A percentile compares a stretch with the other conserved stretches of the same genome.
Conservation (phyloP, 2,329 filamentous ascomycete genomes). For the Pseudogymnoascus sp. region DNA sequence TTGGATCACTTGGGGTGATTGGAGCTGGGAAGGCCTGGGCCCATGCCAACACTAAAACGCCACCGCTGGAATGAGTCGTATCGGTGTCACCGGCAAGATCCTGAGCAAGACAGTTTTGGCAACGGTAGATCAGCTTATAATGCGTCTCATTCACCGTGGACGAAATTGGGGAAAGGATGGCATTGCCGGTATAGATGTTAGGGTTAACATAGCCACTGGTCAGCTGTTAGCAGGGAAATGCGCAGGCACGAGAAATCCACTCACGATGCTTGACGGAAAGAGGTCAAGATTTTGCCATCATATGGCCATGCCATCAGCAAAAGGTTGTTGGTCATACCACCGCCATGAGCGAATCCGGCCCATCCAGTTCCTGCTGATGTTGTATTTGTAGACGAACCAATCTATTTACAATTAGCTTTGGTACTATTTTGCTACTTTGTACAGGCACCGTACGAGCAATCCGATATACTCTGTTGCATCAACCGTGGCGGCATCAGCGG, state of each 20-base stretch:
- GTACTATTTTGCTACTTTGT: not conserved
- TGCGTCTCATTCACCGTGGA: not conserved
- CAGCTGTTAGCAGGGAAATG: not conserved
- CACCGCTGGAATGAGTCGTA: slow-evolving; percentile 33
- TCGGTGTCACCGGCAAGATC: slow-evolving; percentile 40
- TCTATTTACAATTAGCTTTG: slow-evolving; percentile 10
- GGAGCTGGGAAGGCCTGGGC: slow-evolving; percentile 39
- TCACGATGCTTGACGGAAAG: slow-evolving; percentile 47
- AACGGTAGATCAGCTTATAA: slow-evolving; percentile 3
- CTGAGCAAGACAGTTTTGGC: slow-evolving; percentile 40
- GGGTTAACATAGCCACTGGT: slow-evolving; percentile 51
- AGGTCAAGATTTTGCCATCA: slow-evolving; percentile 44
- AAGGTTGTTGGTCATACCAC: slow-evolving; percentile 50
- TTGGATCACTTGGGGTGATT: slow-evolving; percentile 36
- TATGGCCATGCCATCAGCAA: slow-evolving; percentile 53
- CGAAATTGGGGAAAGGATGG: slow-evolving; percentile 4
- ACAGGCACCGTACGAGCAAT: slow-evolving; percentile 40
- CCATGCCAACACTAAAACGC: slow-evolving; percentile 47
- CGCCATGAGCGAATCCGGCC: slow-evolving; percentile 50
- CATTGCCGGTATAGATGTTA: slow-evolving; percentile 47
- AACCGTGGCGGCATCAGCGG: slow-evolving; percentile 38
- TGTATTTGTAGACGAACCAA: slow-evolving; percentile 38
- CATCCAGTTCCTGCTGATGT: slow-evolving; percentile 40
- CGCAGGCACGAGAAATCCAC: not conserved
- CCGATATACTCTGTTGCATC: slow-evolving; percentile 53